Base-by-base conservation (phyloP, 495 filamentous ascomycete genomes). In the Chlorociboria aeruginascens region DNA sequence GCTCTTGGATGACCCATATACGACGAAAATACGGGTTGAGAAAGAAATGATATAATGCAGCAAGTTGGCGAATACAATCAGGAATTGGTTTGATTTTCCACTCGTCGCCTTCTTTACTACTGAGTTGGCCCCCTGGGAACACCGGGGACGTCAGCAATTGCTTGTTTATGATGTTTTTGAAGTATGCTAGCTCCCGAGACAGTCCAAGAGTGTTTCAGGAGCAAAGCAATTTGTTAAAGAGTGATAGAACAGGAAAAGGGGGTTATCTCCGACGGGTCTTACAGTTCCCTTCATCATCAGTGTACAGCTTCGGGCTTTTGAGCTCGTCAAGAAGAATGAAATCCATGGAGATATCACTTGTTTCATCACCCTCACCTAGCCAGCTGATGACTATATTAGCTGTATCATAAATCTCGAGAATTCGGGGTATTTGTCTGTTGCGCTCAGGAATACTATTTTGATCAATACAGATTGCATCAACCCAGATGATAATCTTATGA, bases 401-500 rank as follows among this genome's bases (percentile, higher is more conserved):
- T 12, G 28, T 32, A 8, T 36, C 38, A 41, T 64, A 67, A 13
- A 67, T 60, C 8, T 56, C 47, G 1, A 48, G 40, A 61, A 67
- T 66, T 1, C 58, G 42, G 1, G 43, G 33, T 3, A 67, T 49
- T 48, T 67, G 64, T 2, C 46, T 36, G 29, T 47, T 58, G 20
- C 56, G 61, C 40, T 67, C 64, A 8, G 37, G 29, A 1, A 45
- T 20, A 44, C 62, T 48, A 1, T 36, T 20, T 50, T 63, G 63
- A 35, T 65, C 55, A 50, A 65, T 64, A 46, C 61, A 64, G 14
- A 64, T 45, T 12, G 53, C 58, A 45, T 64, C 61, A 20, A 63
- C 52, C 62, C 62, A 65, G 0, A 63, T 6, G 1, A 35, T 35
- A 28, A 35, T 7, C 1, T 38, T 16, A 6, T 53, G 40, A 12